These are phyloP conservation scores for Scheffersomyces ergatensis DNA, from an alignment of 805 yeast genomes.

Conservation along the genomic window DNA sequence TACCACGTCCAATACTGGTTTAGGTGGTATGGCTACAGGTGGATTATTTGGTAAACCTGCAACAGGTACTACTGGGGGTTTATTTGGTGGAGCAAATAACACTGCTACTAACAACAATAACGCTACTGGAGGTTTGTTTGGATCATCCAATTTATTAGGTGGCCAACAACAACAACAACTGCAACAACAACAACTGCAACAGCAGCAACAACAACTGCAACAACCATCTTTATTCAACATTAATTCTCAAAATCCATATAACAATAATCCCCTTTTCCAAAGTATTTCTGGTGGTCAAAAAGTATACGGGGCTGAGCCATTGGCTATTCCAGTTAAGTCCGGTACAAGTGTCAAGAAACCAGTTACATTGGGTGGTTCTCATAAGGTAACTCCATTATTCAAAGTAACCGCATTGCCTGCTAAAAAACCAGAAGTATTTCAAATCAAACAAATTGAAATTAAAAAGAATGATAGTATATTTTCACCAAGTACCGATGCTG, in stretches of 20 bases:
- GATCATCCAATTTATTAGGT: slow-evolving; percentile 4
- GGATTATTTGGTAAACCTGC: slow-evolving; percentile 43
- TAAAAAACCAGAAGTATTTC: slow-evolving; percentile 7
- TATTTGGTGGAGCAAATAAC: slow-evolving; percentile 1
- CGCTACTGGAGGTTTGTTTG: slow-evolving; percentile 15
- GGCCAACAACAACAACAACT: slow-evolving; percentile 14
- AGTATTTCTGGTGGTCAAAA: slow-evolving; percentile 30
- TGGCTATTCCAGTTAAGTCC: slow-evolving; percentile 23
- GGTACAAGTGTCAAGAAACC: slow-evolving; percentile 45
- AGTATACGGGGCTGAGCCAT: slow-evolving; percentile 11
- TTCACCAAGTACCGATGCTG: slow-evolving; percentile 56
- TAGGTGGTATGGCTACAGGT: slow-evolving; percentile 26
- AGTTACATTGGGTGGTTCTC: slow-evolving; percentile 55
- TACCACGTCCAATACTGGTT: slow-evolving; percentile 2
- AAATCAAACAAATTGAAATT: slow-evolving; percentile 7
- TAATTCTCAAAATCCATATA: slow-evolving; percentile 63
- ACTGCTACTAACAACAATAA: slow-evolving; percentile 4
- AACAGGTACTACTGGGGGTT: slow-evolving; percentile 10
- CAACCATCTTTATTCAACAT: slow-evolving; percentile 26
- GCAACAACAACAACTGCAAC: slow-evolving; percentile 18
- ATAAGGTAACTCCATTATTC: slow-evolving; percentile 58
- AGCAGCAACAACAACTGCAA: slow-evolving; percentile 19
- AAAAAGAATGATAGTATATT: slow-evolving; percentile 19
- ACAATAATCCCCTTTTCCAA: slow-evolving; percentile 68
- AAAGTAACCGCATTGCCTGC: slow-evolving; percentile 17